phyloP scores from a whole-genome alignment of 192 early-diverging fungal genomes.

The Phycomyces nitens region DNA sequence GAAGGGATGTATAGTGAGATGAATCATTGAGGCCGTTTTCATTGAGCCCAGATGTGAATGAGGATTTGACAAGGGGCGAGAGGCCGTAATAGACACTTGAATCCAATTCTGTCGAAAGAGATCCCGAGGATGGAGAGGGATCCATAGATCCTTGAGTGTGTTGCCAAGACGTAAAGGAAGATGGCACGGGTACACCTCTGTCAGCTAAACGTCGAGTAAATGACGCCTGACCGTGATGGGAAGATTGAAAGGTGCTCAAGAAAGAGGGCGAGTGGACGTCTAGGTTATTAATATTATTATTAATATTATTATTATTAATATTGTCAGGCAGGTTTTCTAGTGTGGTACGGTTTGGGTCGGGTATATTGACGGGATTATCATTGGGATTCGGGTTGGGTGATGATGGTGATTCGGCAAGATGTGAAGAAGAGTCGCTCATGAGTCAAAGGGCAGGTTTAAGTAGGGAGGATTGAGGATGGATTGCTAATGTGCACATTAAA shows the following conservation, averaged over 20 bases:
- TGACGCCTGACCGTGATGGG: not conserved
- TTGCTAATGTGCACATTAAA: too few species aligned
- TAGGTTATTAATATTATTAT: too few species aligned
- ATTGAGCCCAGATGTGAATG: conserved; percentile 13
- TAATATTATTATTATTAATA: too few species aligned
- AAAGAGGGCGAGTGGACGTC: not conserved
- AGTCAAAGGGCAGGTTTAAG: too few species aligned
- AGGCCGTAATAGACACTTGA: conserved; percentile 25
- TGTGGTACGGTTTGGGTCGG: too few species aligned
- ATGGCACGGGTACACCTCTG: conserved; percentile 29
- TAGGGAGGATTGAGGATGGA: too few species aligned
- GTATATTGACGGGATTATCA: not conserved
- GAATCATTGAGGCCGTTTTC: not conserved
- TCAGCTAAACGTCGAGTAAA: conserved; percentile 28
- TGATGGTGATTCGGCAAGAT: too few species aligned
- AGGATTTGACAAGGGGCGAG: conserved; percentile 27
- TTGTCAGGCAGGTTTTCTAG: too few species aligned
- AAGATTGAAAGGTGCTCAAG: not conserved
- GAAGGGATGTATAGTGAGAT: conserved; percentile 20
- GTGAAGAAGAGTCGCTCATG: too few species aligned
- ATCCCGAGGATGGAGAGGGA: too few species aligned
- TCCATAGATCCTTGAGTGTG: not conserved
- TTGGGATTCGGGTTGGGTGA: not conserved
- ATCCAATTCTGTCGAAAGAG: conserved; percentile 1
- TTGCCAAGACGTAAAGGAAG: conserved; percentile 24